A percentile compares a stretch with the other conserved stretches of the same genome.
Evolutionary conservation across 1,139 yeast genomes (phyloP).

Genomic region (Yamadazyma trypodendri): DNA sequence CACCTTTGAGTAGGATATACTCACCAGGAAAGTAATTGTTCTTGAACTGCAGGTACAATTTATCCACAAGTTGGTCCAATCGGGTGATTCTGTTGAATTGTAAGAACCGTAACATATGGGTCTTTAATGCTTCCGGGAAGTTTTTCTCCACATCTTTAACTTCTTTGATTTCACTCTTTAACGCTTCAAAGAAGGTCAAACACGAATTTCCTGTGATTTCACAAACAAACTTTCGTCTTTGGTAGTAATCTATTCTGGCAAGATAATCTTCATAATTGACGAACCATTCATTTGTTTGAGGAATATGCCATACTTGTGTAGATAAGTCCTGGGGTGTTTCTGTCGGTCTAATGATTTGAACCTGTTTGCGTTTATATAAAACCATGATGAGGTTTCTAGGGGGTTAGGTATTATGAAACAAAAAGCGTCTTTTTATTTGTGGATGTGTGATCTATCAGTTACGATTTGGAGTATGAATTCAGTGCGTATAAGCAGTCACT

Average conservation of each 20-base stretch:
- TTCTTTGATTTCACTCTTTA: slow-evolving; percentile 68
- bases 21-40: slow-evolving; percentile 93
- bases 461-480: too few relatives aligned
- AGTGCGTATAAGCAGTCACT: too few relatives aligned
- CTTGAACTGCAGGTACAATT: slow-evolving; percentile 71
- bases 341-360: slow-evolving; percentile 55
- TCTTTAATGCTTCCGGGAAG: slow-evolving; percentile 90
- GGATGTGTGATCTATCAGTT: too few relatives aligned
- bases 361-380: slow-evolving; percentile 69
- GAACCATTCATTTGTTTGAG: slow-evolving; percentile 89
- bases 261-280: slow-evolving; percentile 71
- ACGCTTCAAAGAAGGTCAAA: slow-evolving; percentile 86
- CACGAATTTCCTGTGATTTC: slow-evolving; percentile 95
- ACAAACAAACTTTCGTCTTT: slow-evolving; percentile 80
- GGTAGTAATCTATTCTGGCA: slow-evolving; percentile 66
- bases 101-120: slow-evolving; percentile 80
- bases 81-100: slow-evolving; percentile 85
- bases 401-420: too few relatives aligned
- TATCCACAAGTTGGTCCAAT: slow-evolving; percentile 83
- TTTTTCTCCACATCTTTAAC: slow-evolving; percentile 69
- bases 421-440: too few relatives aligned
- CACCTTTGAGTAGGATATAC: slow-evolving; percentile 59
- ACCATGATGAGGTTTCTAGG: slow-evolving; percentile 41
- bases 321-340: slow-evolving; percentile 51
- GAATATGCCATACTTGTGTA: slow-evolving; percentile 71